Evolutionary conservation across 2,329 filamentous ascomycete species (phyloP).

Genomic region (Cordyceps cateniannulata): DNA sequence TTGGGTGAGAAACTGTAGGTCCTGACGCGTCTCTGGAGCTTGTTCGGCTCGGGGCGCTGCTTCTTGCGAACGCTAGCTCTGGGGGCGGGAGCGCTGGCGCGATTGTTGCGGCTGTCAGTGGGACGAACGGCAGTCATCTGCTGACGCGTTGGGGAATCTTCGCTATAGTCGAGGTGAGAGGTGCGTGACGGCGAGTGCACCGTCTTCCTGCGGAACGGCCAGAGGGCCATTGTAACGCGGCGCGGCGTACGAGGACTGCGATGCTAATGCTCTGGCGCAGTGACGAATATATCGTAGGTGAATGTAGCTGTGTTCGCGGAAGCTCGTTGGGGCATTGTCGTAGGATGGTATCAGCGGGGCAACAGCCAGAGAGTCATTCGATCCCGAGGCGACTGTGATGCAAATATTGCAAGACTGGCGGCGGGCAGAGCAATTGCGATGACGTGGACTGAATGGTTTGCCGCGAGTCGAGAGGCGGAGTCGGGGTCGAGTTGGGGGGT

Average conservation of each 20-base stretch:
- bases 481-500: background rate
- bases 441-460: background rate
- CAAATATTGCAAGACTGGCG: background rate
- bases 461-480: background rate
- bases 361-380: background rate
- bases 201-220: constrained; percentile 46
- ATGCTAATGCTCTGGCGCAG: background rate
- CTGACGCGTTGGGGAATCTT: constrained; percentile 20
- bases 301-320: background rate
- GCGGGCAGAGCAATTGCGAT: background rate
- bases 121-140: background rate
- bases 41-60: constrained; percentile 40
- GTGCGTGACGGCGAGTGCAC: constrained; percentile 55
- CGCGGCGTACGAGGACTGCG: background rate
- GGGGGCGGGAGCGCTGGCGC: constrained; percentile 24
- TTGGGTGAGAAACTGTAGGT: constrained; percentile 59
- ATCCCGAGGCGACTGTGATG: background rate
- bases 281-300: background rate
- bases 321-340: constrained; percentile 11
- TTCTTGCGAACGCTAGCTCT: constrained; percentile 30
- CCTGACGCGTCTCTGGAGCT: constrained; percentile 41
- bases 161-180: constrained; percentile 46
- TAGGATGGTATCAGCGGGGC: background rate
- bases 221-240: constrained; percentile 15
- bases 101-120: constrained; percentile 21